phyloP scores from a whole-genome alignment of 306 rosid genomes.

The Bauhinia variegata region DNA sequence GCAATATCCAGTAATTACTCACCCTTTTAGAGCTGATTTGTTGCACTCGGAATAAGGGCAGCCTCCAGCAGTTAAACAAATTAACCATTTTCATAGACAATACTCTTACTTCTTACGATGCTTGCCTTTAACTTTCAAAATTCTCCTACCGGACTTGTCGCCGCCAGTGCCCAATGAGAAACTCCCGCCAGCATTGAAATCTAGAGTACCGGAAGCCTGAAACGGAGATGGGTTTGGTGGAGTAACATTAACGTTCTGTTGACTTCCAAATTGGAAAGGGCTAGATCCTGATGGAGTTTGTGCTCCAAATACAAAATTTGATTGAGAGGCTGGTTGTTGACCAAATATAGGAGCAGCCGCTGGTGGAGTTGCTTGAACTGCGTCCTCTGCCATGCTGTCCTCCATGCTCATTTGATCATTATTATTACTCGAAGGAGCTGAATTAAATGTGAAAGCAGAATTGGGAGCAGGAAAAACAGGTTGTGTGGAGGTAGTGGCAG shows the following conservation, averaged over 20 bases:
- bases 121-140: constrained; percentile 52
- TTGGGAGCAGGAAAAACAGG: constrained; percentile 61
- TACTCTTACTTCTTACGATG: constrained; percentile 63
- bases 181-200: constrained; percentile 59
- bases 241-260: constrained; percentile 55
- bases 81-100: constrained; percentile 21
- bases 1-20: constrained; percentile 30
- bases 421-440: constrained; percentile 55
- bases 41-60: constrained; percentile 19
- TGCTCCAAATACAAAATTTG: constrained; percentile 68
- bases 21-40: constrained; percentile 24
- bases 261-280: constrained; percentile 66
- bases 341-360: constrained; percentile 50
- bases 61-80: constrained; percentile 25
- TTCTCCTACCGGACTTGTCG: constrained; percentile 69
- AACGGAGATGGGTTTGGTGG: constrained; percentile 67
- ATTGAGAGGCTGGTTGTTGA: constrained; percentile 54
- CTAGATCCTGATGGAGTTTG: constrained; percentile 43
- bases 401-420: constrained; percentile 79
- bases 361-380: constrained; percentile 50
- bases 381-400: constrained; percentile 96
- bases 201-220: constrained; percentile 77
- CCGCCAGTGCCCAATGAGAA: constrained; percentile 85
- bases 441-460: constrained; percentile 45
- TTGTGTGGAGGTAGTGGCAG: constrained; percentile 53